Evolutionary conservation across 805 yeast genomes (phyloP), one percentile per base, ranked within the genome.

Genomic region (Yamadazyma paraphyllophila): DNA sequence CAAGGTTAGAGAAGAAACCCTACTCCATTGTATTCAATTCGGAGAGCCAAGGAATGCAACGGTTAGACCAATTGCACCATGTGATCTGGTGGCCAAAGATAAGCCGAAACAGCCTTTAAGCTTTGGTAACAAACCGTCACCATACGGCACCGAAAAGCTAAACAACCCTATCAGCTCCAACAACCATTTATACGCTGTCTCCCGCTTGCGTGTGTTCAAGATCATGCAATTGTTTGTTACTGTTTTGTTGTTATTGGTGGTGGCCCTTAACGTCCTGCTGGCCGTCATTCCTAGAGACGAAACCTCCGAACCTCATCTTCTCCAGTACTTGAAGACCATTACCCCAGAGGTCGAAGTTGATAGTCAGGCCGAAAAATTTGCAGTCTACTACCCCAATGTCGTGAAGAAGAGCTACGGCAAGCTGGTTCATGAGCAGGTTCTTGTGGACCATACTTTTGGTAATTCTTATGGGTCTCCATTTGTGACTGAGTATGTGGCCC

Each of bases 401-500:
- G 60, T 65, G n/a, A 51, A 52, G 25, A 40, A 52, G 7, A 31
- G 37, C 9, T 62, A 58, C 44, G 66, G 66, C 1, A 35, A 47
- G 3, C 69, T 78, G 0, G 76, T 81, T 1, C 63, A 64, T 49
- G 59, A 72, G 2, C 67, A 70, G 15, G 41, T 55, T 1, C 53
- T 82, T 14, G 51, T 82, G 16, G 62, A 69, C 33, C 71, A 76
- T 53, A 61, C 73, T 0, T 83, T 83, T 63, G 87, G 77, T 1
- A 63, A 76, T 54, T 75, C 81, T 0, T 83, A 85, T 81, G 87
- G 86, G 12, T 58, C 60, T 17, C 85, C 88, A 0, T 74, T 72
- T 6, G 58, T 65, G 6, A 65, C 54, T 4, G 49, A 55, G 0
- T 77, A 78, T 49, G 42, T 49, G 4, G 72, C 81, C 2, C 84